Evolutionary conservation across 768 basidiomycete species (phyloP).

Genomic region (Rhodosporidiobolus sp.): DNA sequence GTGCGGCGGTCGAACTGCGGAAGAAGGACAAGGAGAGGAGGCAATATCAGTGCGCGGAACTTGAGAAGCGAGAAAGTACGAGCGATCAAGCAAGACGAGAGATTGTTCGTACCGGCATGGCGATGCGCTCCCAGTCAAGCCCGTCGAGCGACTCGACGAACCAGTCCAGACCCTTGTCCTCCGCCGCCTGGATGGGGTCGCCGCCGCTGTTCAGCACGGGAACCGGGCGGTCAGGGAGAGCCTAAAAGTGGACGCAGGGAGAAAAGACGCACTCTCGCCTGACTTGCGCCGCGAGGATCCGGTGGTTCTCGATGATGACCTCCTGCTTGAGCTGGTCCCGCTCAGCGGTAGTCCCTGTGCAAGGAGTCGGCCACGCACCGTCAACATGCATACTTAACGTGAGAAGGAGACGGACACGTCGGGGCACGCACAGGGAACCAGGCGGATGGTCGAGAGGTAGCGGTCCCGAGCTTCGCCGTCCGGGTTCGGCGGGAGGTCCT

Average conservation of each 20-base stretch:
- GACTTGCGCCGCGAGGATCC: constrained; percentile 11
- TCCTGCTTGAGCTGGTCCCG: constrained; percentile 22
- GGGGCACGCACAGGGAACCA: constrained; percentile 16
- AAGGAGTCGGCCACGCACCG: background rate
- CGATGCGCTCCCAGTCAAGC: constrained; percentile 30
- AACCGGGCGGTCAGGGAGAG: background rate
- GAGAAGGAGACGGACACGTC: too few species aligned
- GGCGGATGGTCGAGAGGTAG: constrained; percentile 24
- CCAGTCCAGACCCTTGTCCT: background rate
- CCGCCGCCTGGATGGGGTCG: background rate
- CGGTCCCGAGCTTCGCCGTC: constrained; percentile 20
- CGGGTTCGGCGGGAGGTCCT: constrained; percentile 32
- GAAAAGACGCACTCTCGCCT: background rate
- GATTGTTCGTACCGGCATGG: constrained; percentile 10
- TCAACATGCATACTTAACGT: too few species aligned
- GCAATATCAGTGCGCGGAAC: too few species aligned
- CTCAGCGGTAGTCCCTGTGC: constrained; percentile 22
- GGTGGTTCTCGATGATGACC: constrained; percentile 31
- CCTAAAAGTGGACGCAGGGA: background rate
- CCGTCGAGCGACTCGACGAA: constrained; percentile 12
- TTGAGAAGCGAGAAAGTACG: too few species aligned
- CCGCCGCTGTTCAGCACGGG: background rate
- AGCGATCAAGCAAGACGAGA: background rate
- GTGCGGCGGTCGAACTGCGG: constrained; percentile 26
- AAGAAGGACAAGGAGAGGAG: too few species aligned